Conservation (phyloP, 306 rosid genomes). For the Notholithocarpus densiflorus region DNA sequence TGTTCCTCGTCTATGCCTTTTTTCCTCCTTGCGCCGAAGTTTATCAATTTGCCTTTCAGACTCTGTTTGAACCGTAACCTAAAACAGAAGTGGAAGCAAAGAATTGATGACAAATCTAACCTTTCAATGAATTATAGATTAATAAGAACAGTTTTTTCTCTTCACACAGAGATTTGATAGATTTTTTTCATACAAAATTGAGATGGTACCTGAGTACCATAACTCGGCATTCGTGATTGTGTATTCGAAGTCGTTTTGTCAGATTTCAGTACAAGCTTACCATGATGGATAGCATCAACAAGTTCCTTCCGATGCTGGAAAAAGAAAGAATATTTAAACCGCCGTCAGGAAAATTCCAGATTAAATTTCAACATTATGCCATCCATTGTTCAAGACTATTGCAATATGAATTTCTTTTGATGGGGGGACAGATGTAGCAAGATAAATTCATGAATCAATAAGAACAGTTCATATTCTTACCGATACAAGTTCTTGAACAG, state of each 20-base stretch:
- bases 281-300: slow-evolving; percentile 76
- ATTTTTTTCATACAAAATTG: not conserved
- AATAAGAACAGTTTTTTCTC: not conserved
- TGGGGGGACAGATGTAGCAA: not conserved
- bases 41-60: slow-evolving; percentile 85
- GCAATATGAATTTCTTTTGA: not conserved
- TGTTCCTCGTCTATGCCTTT: slow-evolving; percentile 67
- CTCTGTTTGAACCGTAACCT: slow-evolving; percentile 96
- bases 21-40: slow-evolving; percentile 98
- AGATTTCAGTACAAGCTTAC: slow-evolving; percentile 61
- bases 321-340: slow-evolving; percentile 9
- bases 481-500: slow-evolving; percentile 73
- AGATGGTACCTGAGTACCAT: slow-evolving; percentile 78
- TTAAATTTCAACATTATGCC: not conserved
- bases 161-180: too few relatives aligned
- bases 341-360: slow-evolving; percentile 13
- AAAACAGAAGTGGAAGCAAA: slow-evolving; percentile 12
- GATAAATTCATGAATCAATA: slow-evolving; percentile 11
- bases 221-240: slow-evolving; percentile 95
- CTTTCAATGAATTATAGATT: not conserved
- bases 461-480: slow-evolving; percentile 45
- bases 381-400: not conserved
- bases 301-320: slow-evolving; percentile 84
- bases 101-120: slow-evolving; percentile 7
- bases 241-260: slow-evolving; percentile 63